phyloP scores from a whole-genome alignment of 768 basidiomycete species.

The Thelephora ganbajun region DNA sequence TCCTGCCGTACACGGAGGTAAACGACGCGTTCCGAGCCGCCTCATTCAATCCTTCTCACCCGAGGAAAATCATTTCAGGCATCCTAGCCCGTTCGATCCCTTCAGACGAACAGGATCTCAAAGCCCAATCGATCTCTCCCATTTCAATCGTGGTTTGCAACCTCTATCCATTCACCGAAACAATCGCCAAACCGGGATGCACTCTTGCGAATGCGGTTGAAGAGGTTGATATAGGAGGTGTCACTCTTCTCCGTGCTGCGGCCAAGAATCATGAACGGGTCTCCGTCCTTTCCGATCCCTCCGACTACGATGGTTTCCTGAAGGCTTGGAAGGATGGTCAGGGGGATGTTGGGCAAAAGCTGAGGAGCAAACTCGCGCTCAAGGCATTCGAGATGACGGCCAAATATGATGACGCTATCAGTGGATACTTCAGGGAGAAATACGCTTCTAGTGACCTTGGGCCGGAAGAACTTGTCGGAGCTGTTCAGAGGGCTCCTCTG shows the following conservation, averaged over 20 bases:
- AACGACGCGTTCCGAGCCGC: constrained; percentile 5
- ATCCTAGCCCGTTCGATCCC: constrained; percentile 89
- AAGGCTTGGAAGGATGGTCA: constrained; percentile 58
- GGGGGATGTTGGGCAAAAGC: constrained; percentile 58
- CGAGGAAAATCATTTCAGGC: constrained; percentile 29
- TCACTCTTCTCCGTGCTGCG: constrained; percentile 92
- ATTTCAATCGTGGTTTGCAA: constrained; percentile 99
- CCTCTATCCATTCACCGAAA: constrained; percentile 91
- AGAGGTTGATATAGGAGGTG: constrained; percentile 97
- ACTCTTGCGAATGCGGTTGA: constrained; percentile 89
- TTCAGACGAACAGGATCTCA: constrained; percentile 80
- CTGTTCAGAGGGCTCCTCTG: constrained; percentile 73
- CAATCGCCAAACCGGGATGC: constrained; percentile 78
- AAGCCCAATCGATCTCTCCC: constrained; percentile 72
- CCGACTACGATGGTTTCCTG: constrained; percentile 78
- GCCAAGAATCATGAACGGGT: constrained; percentile 97
- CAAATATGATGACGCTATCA: constrained; percentile 88
- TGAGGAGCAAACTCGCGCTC: constrained; percentile 73
- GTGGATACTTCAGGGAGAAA: constrained; percentile 91
- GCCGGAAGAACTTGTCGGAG: constrained; percentile 45
- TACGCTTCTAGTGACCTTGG: constrained; percentile 74
- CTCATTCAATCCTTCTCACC: neutral
- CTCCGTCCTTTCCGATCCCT: constrained; percentile 76
- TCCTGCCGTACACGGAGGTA: constrained; percentile 95
- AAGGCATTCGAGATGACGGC: constrained; percentile 98